Evolutionary conservation across 2,329 filamentous ascomycete genomes (phyloP).

Genomic region (Fusarium euwallaceae): DNA sequence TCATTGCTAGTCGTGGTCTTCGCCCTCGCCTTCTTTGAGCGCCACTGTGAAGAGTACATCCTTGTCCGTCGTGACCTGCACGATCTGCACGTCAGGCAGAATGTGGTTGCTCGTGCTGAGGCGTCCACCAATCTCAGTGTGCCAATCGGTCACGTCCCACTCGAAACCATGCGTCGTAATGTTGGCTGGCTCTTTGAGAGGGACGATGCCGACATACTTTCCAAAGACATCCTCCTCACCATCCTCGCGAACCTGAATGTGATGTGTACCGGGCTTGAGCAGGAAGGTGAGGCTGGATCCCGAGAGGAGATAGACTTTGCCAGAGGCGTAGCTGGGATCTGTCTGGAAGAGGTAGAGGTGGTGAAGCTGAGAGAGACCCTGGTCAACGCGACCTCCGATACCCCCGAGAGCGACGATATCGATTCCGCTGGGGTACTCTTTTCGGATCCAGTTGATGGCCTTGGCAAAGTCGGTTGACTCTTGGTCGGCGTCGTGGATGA

Average conservation of each 20-base stretch:
- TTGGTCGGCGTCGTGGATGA: slow-evolving; percentile 83
- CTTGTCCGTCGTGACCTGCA: slow-evolving; percentile 72
- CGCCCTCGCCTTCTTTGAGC: slow-evolving; percentile 57
- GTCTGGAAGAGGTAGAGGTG: slow-evolving; percentile 79
- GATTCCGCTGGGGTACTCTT: slow-evolving; percentile 50
- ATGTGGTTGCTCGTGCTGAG: slow-evolving; percentile 88
- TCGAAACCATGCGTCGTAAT: slow-evolving; percentile 86
- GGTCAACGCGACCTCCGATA: slow-evolving; percentile 90
- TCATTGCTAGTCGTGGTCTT: slow-evolving; percentile 48
- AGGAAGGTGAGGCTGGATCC: slow-evolving; percentile 86
- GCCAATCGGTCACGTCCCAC: slow-evolving; percentile 91
- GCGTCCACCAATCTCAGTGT: slow-evolving; percentile 79
- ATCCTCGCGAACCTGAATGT: slow-evolving; percentile 72
- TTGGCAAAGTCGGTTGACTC: slow-evolving; percentile 94
- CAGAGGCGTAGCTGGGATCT: slow-evolving; percentile 62
- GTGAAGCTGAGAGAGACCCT: slow-evolving; percentile 89
- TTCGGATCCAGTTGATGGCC: slow-evolving; percentile 73
- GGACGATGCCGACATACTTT: slow-evolving; percentile 88
- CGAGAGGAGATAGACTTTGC: slow-evolving; percentile 82
- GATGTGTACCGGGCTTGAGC: slow-evolving; percentile 76
- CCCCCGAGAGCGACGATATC: slow-evolving; percentile 88
- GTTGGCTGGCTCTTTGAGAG: slow-evolving; percentile 80
- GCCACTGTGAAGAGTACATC: slow-evolving; percentile 83
- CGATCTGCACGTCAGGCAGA: slow-evolving; percentile 66
- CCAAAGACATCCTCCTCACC: slow-evolving; percentile 70